Evolutionary conservation across 2,329 filamentous ascomycete species (phyloP), one percentile per base, ranked within the genome.

Genomic region (Sarocladium brachiariae): DNA sequence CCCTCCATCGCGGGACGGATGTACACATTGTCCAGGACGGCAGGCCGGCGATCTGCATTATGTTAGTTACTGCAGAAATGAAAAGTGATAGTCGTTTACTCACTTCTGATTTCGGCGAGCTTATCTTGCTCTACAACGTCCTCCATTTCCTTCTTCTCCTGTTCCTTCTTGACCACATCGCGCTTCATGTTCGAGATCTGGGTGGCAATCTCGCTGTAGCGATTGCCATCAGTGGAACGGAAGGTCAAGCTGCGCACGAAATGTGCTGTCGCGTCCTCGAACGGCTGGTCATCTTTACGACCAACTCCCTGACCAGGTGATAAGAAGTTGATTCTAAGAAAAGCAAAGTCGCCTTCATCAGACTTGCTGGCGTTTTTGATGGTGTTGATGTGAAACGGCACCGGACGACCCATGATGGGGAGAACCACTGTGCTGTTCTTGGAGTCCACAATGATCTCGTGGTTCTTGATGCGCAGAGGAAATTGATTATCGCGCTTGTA

Each of bases 351-450:
- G 46, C 89, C 89, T 67, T 99, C 93, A 56, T 95, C 91, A 57
- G 89, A 97, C 69, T 96, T 96, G 72, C 92, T 97, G 19, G 92
- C 93, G 64, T 97, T 99, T 71, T 99, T 99, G 77, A 99, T 96
- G 2, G 95, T 97, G 64, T 82, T 80, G 64, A 99, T 97, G 67
- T 99, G 95, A 74, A 97, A 99, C 0, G 93, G 93, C 23, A 99
- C 93, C 0, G 93, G 92, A 7, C 95, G 84, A 38, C 93, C 93
- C 89, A 99, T 96, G 60, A 99, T 92, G 2, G 95, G 93, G 38
- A 99, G 80, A 49, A 99, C 86, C 52, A 99, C 82, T 0, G 92
- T 96, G 51, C 81, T 81, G 61, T 89, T 93, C 73, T 96, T 97
- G 58, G 81, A 78, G 63, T 99, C 93, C 13, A 97, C 89, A 19